phyloP scores from a whole-genome alignment of 805 yeast species.

The Kluyveromyces dobzhanskii region DNA sequence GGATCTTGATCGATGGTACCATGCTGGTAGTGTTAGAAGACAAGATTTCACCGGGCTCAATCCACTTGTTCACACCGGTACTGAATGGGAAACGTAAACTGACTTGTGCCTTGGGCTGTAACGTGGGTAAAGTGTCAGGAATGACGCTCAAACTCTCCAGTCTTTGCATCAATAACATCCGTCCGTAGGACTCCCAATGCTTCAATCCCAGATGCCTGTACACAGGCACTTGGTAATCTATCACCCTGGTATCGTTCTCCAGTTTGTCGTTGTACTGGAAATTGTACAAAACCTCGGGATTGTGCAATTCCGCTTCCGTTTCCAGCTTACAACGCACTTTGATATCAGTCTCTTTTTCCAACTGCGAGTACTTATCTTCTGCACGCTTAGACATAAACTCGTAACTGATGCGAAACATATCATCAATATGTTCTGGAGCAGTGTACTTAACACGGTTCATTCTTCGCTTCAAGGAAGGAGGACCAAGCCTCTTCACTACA shows the following conservation, averaged over 20 bases:
- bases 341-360: conserved; percentile 17
- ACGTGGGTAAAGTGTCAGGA: conserved; percentile 90
- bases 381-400: conserved; percentile 45
- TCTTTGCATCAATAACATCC: conserved; percentile 85
- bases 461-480: conserved; percentile 40
- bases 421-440: conserved; percentile 62
- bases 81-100: conserved; percentile 67
- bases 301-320: conserved; percentile 58
- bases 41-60: conserved; percentile 70
- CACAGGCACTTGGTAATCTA: conserved; percentile 72
- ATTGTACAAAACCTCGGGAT: conserved; percentile 82
- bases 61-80: conserved; percentile 52
- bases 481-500: conserved; percentile 32
- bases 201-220: conserved; percentile 59
- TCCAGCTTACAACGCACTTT: conserved; percentile 29
- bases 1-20: conserved; percentile 71
- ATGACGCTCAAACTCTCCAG: conserved; percentile 75
- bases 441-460: conserved; percentile 44
- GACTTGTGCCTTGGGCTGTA: conserved; percentile 73
- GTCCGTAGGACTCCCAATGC: conserved; percentile 63
- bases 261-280: conserved; percentile 36
- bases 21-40: conserved; percentile 65
- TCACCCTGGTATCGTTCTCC: conserved; percentile 33
- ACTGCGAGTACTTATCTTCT: conserved; percentile 29
- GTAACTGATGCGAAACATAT: conserved; percentile 65